These are phyloP conservation scores for Parietaria judaica DNA, from an alignment of 306 rosid species.

Conservation along the genomic window DNA sequence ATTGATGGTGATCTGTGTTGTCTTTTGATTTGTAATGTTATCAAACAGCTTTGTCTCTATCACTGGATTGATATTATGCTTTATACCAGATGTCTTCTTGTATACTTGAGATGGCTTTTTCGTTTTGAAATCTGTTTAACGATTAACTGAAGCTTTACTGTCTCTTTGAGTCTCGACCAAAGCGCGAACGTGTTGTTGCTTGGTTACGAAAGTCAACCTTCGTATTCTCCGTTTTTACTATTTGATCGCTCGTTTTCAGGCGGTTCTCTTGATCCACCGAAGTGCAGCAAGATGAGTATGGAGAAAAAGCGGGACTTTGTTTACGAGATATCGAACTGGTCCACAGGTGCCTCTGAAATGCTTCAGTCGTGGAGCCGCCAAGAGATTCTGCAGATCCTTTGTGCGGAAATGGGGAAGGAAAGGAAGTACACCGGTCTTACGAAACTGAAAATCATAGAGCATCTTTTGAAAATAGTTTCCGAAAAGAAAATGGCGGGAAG, in stretches of 20 bases:
- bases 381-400: conserved; percentile 81
- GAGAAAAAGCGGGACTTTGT: conserved; percentile 85
- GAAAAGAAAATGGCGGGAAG: conserved; percentile 60
- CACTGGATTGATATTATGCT: conserved; percentile 16
- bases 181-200: background rate
- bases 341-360: conserved; percentile 67
- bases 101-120: too few relatives aligned
- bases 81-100: conserved; percentile 13
- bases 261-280: conserved; percentile 45
- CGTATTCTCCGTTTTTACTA: conserved; percentile 3
- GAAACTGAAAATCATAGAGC: conserved; percentile 82
- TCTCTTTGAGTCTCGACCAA: background rate
- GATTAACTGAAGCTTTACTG: too few relatives aligned
- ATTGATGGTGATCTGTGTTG: background rate
- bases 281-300: conserved; percentile 58
- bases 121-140: too few relatives aligned
- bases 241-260: conserved; percentile 25
- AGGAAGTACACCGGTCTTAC: conserved; percentile 97
- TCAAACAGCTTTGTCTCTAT: conserved; percentile 13
- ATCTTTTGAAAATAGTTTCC: conserved; percentile 80
- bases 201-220: conserved; percentile 30
- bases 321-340: conserved; percentile 67
- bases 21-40: conserved; percentile 10
- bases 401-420: conserved; percentile 99
- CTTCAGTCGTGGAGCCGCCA: conserved; percentile 97